Percentiles rank a stretch among this genome's conserved stretches.
Conservation (phyloP, 2,329 filamentous ascomycete genomes). For the Apiospora koreana region DNA sequence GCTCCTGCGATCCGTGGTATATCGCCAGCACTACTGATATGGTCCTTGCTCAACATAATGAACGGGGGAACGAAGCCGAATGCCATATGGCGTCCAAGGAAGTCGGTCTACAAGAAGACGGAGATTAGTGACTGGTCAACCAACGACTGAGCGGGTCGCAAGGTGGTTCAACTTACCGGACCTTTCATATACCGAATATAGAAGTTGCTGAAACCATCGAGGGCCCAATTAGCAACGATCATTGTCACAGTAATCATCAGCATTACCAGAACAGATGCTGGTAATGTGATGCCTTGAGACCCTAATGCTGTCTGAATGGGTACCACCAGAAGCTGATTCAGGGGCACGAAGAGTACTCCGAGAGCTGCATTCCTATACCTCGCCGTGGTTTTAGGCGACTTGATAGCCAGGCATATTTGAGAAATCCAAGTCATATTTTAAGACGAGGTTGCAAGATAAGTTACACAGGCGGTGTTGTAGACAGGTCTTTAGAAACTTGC, state of each 20-base stretch:
- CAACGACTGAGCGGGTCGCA: neutral
- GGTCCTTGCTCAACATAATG: slow-evolving; percentile 33
- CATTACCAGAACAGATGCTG: slow-evolving; percentile 34
- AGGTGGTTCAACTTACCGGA: slow-evolving; percentile 18
- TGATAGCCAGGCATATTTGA: slow-evolving; percentile 26
- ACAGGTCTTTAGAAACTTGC: slow-evolving; percentile 22
- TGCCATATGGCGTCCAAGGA: slow-evolving; percentile 34
- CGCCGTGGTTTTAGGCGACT: slow-evolving; percentile 22
- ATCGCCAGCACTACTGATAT: slow-evolving; percentile 25
- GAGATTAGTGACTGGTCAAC: neutral
- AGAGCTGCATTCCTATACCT: slow-evolving; percentile 28
- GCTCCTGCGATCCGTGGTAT: slow-evolving; percentile 26
- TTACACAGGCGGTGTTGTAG: slow-evolving; percentile 21
- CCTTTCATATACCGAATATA: slow-evolving; percentile 29
- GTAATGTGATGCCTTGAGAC: slow-evolving; percentile 27
- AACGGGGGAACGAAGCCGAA: slow-evolving; percentile 34
- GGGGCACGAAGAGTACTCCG: slow-evolving; percentile 25
- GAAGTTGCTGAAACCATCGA: slow-evolving; percentile 19
- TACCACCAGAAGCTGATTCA: slow-evolving; percentile 27
- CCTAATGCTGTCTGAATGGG: slow-evolving; percentile 29
- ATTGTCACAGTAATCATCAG: slow-evolving; percentile 24
- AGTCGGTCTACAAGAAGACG: slow-evolving; percentile 22
- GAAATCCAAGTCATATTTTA: slow-evolving; percentile 21
- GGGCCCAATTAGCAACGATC: slow-evolving; percentile 24
- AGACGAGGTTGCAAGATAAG: neutral